A percentile compares a stretch with the other conserved stretches of the same genome.
These are phyloP conservation scores for Hymenotorrendiella dingleyae DNA, from an alignment of 2,329 filamentous ascomycete species.

Conservation along the genomic window DNA sequence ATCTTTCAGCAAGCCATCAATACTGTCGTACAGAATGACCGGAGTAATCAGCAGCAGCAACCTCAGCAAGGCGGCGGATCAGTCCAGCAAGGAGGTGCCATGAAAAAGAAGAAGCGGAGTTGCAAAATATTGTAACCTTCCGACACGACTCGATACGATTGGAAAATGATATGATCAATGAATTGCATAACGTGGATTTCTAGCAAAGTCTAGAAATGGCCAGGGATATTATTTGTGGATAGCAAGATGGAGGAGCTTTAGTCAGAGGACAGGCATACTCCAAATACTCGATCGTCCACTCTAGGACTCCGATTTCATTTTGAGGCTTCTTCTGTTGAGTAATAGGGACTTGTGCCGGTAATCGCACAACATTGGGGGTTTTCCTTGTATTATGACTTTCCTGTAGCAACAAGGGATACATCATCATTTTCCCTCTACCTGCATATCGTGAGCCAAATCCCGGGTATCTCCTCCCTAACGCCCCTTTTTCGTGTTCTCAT, in stretches of 20 bases:
- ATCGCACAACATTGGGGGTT: constrained; percentile 17
- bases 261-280: constrained; percentile 16
- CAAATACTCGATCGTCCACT: constrained; percentile 11
- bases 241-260: constrained; percentile 14
- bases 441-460: constrained; percentile 6
- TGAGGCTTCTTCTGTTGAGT: constrained; percentile 19
- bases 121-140: constrained; percentile 65
- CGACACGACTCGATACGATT: constrained; percentile 23
- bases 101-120: constrained; percentile 78
- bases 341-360: constrained; percentile 22
- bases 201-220: constrained; percentile 18
- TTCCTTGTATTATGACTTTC: constrained; percentile 30
- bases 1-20: constrained; percentile 91
- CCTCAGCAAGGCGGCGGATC: constrained; percentile 12
- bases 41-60: constrained; percentile 42
- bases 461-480: constrained; percentile 25
- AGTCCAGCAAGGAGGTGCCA: constrained; percentile 30
- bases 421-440: constrained; percentile 4
- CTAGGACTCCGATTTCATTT: constrained; percentile 12
- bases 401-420: constrained; percentile 43
- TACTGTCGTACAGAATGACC: constrained; percentile 78
- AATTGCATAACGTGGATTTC: constrained; percentile 27
- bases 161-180: constrained; percentile 24
- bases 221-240: constrained; percentile 14
- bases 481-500: constrained; percentile 9